phyloP scores from a whole-genome alignment of 2,329 filamentous ascomycete genomes.

The Cercospora sojina region DNA sequence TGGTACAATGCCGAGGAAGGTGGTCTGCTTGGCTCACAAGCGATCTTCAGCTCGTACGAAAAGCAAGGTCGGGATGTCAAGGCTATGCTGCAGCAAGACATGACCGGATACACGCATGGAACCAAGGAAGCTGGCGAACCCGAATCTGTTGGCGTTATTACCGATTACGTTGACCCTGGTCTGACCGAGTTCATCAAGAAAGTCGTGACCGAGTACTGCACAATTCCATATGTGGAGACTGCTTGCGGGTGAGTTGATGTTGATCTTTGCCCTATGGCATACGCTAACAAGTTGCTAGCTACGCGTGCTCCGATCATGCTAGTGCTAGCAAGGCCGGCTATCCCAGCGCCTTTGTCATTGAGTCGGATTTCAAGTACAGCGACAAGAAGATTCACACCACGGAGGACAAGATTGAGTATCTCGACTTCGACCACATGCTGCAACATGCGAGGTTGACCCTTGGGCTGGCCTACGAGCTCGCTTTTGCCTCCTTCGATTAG shows the following conservation, averaged over 20 bases:
- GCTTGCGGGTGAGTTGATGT: conserved; percentile 79
- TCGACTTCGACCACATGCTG: conserved; percentile 87
- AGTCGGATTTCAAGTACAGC: conserved; percentile 64
- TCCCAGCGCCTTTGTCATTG: conserved; percentile 73
- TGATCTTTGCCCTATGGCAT: conserved; percentile 53
- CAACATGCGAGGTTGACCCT: conserved; percentile 85
- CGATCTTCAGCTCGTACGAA: conserved; percentile 81
- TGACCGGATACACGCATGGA: conserved; percentile 85
- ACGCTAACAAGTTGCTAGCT: conserved; percentile 37
- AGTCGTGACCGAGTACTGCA: conserved; percentile 82
- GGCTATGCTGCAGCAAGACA: conserved; percentile 98
- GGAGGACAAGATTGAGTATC: conserved; percentile 67
- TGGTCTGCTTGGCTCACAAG: conserved; percentile 82
- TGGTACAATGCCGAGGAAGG: conserved; percentile 94
- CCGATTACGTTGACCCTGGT: conserved; percentile 79
- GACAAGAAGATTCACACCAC: conserved; percentile 66
- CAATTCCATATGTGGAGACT: conserved; percentile 81
- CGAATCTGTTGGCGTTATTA: conserved; percentile 89
- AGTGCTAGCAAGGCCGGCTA: conserved; percentile 73
- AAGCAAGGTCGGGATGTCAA: conserved; percentile 72
- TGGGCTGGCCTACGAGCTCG: conserved; percentile 79
- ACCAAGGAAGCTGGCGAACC: conserved; percentile 78
- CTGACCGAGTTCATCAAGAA: conserved; percentile 89
- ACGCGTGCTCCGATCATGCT: conserved; percentile 67
- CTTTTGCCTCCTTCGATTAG: conserved; percentile 66